These are phyloP conservation scores for Ogataea hybrid DNA, from an alignment of 1,139 yeast genomes.

Conservation along the genomic window DNA sequence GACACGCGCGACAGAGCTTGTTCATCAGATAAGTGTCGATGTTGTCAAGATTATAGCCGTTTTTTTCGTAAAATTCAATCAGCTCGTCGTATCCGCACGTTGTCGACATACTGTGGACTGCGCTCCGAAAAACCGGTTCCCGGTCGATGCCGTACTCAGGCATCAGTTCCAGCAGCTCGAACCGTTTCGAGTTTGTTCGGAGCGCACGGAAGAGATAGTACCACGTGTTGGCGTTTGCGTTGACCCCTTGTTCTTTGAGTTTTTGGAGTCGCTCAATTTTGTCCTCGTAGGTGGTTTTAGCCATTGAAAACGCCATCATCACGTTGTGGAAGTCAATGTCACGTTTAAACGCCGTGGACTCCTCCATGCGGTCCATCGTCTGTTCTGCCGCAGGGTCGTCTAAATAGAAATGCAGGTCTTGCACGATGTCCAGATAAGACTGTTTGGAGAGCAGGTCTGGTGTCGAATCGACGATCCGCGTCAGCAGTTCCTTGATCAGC, in stretches of 20 bases:
- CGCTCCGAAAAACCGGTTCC: slow-evolving; percentile 21
- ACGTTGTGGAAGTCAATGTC: slow-evolving; percentile 30
- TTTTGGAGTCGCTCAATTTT: slow-evolving; percentile 21
- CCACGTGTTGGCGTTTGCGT: slow-evolving; percentile 28
- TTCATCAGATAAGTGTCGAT: slow-evolving; percentile 19
- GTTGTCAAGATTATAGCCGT: slow-evolving; percentile 11
- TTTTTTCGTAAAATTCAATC: slow-evolving; percentile 11
- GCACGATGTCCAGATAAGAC: slow-evolving; percentile 20
- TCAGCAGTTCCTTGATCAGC: slow-evolving; percentile 15
- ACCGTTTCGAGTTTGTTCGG: slow-evolving; percentile 16
- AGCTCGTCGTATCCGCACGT: slow-evolving; percentile 18
- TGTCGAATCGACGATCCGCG: slow-evolving; percentile 12
- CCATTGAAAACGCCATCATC: slow-evolving; percentile 17
- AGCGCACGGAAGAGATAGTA: slow-evolving; percentile 24
- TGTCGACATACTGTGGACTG: slow-evolving; percentile 15
- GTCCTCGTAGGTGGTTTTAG: slow-evolving; percentile 15
- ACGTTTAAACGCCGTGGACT: slow-evolving; percentile 17
- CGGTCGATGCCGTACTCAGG: slow-evolving; percentile 17
- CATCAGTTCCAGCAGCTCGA: slow-evolving; percentile 24
- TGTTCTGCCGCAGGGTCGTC: slow-evolving; percentile 17
- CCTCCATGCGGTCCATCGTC: slow-evolving; percentile 22
- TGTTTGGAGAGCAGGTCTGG: slow-evolving; percentile 21
- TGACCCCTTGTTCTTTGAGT: slow-evolving; percentile 10
- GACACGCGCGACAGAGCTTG: slow-evolving; percentile 19
- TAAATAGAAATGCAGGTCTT: slow-evolving; percentile 19